phyloP scores from a whole-genome alignment of 2,329 filamentous ascomycete species.

The Fusarium algeriense region DNA sequence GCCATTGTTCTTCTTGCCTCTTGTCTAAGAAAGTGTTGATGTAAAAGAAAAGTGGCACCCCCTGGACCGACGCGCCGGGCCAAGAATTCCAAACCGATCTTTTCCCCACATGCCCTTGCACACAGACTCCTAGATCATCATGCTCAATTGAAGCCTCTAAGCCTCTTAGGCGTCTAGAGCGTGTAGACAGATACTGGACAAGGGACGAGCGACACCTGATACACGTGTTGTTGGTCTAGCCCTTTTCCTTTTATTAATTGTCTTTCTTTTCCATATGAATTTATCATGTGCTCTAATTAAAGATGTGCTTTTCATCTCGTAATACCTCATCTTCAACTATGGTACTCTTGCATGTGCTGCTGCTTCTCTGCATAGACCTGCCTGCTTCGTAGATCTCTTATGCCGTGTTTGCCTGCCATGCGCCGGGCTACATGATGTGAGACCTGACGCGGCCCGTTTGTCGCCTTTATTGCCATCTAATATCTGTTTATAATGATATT shows the following conservation, averaged over 20 bases:
- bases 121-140: constrained; percentile 14
- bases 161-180: not conserved
- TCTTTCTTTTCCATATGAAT: not conserved
- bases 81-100: constrained; percentile 38
- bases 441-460: constrained; percentile 32
- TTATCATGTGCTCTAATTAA: constrained; percentile 2
- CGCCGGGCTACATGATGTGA: constrained; percentile 33
- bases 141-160: not conserved
- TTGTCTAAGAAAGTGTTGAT: constrained; percentile 1
- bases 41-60: constrained; percentile 29
- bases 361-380: not conserved
- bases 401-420: constrained; percentile 38
- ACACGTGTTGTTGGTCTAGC: constrained; percentile 11
- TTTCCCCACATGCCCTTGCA: constrained; percentile 12
- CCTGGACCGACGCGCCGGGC: constrained; percentile 18
- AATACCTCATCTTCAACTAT: not conserved
- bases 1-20: constrained; percentile 4
- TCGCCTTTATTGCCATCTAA: constrained; percentile 4
- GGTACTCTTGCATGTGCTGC: constrained; percentile 17
- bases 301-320: not conserved
- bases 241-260: not conserved
- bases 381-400: constrained; percentile 23
- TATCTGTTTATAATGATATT: not conserved
- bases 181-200: constrained; percentile 16
- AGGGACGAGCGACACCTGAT: constrained; percentile 34